phyloP scores from a whole-genome alignment of 352 stramenopile genomes.

The Phytophthora hybrid region DNA sequence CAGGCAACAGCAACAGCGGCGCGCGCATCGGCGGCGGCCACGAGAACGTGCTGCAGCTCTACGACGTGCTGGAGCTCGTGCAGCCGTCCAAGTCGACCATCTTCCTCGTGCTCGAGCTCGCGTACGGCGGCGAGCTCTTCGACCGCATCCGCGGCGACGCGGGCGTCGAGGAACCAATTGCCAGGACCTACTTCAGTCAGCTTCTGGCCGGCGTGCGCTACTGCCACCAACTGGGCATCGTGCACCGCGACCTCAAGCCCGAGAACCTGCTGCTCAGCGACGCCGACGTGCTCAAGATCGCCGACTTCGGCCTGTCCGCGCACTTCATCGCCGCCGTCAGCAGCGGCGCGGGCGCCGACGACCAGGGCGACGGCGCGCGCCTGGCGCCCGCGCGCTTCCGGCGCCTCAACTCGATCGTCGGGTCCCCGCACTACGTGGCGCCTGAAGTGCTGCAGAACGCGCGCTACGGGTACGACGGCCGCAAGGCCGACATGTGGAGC shows the following conservation, averaged over 20 bases:
- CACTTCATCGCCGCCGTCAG: slow-evolving; percentile 90
- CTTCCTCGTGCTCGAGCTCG: slow-evolving; percentile 94
- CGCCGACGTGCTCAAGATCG: slow-evolving; percentile 94
- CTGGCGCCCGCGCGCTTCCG: slow-evolving; percentile 67
- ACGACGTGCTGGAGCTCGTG: slow-evolving; percentile 96
- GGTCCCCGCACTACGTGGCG: slow-evolving; percentile 97
- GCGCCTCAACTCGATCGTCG: slow-evolving; percentile 95
- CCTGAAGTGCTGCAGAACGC: slow-evolving; percentile 95
- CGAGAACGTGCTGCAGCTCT: slow-evolving; percentile 95
- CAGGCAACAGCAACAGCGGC: slow-evolving; percentile 80
- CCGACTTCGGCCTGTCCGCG: slow-evolving; percentile 95
- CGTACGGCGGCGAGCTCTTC: slow-evolving; percentile 92
- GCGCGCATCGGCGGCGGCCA: slow-evolving; percentile 87
- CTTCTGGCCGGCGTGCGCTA: slow-evolving; percentile 90
- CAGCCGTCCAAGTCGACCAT: slow-evolving; percentile 95
- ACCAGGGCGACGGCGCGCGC: slow-evolving; percentile 42
- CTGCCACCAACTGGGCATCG: slow-evolving; percentile 93
- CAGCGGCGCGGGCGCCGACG: slow-evolving; percentile 51
- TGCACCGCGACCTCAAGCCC: slow-evolving; percentile 96
- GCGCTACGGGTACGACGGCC: slow-evolving; percentile 91
- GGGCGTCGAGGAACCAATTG: slow-evolving; percentile 81
- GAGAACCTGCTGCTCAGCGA: slow-evolving; percentile 96
- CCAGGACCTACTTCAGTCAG: slow-evolving; percentile 90
- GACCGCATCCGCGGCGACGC: slow-evolving; percentile 92
- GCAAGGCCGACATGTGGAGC: slow-evolving; percentile 95